Evolutionary conservation across 192 early-diverging fungal genomes (phyloP).

Genomic region (Backusella australiensis): DNA sequence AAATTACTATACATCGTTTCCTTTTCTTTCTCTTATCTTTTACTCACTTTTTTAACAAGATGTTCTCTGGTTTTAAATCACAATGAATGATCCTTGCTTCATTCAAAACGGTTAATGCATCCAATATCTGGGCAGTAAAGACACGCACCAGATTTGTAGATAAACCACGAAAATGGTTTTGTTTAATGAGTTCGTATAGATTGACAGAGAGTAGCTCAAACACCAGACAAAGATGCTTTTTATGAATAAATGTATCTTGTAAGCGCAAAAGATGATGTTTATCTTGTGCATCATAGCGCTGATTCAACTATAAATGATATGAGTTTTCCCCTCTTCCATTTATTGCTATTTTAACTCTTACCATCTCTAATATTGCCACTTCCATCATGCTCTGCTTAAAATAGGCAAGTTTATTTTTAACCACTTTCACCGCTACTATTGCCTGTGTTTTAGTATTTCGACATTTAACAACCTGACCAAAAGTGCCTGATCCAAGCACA

Average conservation of each 20-base stretch:
- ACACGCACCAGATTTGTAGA: slow-evolving; percentile 92
- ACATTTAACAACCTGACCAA: slow-evolving; percentile 98
- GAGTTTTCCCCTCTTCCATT: neutral
- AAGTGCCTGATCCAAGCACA: slow-evolving; percentile 93
- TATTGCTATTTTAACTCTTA: slow-evolving; percentile 24
- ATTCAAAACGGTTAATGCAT: slow-evolving; percentile 83
- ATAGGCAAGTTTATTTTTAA: slow-evolving; percentile 98
- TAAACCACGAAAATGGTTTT: slow-evolving; percentile 94
- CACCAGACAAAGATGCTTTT: slow-evolving; percentile 92
- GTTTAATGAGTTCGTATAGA: slow-evolving; percentile 97
- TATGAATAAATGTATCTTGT: slow-evolving; percentile 90
- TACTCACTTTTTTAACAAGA: slow-evolving; percentile 70
- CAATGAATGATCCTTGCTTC: slow-evolving; percentile 94
- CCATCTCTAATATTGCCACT: slow-evolving; percentile 88
- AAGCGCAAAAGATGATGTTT: slow-evolving; percentile 89
- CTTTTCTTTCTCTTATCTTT: too few relatives aligned
- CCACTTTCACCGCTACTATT: slow-evolving; percentile 92
- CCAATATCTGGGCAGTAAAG: slow-evolving; percentile 91
- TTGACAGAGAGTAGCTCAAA: slow-evolving; percentile 97
- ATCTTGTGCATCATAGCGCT: slow-evolving; percentile 82
- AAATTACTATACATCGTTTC: too few relatives aligned
- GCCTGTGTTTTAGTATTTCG: slow-evolving; percentile 91
- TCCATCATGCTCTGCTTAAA: slow-evolving; percentile 98
- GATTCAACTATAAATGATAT: slow-evolving; percentile 66
- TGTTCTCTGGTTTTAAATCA: slow-evolving; percentile 99